Evolutionary conservation across 345 rosid species (phyloP).

Genomic region (Conringia planisiliqua): DNA sequence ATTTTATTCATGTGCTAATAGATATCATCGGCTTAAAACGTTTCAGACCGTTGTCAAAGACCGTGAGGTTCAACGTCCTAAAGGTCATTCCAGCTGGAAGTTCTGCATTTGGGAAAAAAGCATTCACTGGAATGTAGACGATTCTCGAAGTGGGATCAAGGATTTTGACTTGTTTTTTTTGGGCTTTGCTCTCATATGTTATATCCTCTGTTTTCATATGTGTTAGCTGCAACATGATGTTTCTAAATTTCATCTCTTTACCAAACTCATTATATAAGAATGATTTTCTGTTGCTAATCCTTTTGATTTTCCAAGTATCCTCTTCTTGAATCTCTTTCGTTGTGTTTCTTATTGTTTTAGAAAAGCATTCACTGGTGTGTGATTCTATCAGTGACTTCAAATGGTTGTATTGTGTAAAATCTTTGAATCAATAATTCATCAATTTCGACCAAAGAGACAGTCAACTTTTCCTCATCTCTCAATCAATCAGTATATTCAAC

Average conservation of each 20-base stretch:
- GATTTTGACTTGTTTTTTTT: background rate
- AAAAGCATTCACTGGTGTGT: no score
- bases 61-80: slow-evolving; percentile 61
- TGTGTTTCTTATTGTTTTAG: background rate
- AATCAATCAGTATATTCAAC: background rate
- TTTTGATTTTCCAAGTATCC: background rate
- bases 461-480: background rate
- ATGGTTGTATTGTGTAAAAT: no score
- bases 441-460: background rate
- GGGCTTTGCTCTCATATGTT: background rate
- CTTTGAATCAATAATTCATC: no score
- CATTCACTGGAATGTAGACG: slow-evolving; percentile 43
- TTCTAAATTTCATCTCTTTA: background rate
- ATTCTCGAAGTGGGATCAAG: background rate
- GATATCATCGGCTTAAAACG: background rate
- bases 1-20: background rate
- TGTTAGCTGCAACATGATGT: background rate
- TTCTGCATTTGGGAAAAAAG: slow-evolving; percentile 59
- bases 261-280: background rate
- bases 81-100: slow-evolving; percentile 74
- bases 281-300: background rate
- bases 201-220: background rate
- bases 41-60: slow-evolving; percentile 65
- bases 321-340: background rate
- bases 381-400: background rate